Base-by-base conservation (phyloP, 345 rosid genomes). In the Conringia planisiliqua region DNA sequence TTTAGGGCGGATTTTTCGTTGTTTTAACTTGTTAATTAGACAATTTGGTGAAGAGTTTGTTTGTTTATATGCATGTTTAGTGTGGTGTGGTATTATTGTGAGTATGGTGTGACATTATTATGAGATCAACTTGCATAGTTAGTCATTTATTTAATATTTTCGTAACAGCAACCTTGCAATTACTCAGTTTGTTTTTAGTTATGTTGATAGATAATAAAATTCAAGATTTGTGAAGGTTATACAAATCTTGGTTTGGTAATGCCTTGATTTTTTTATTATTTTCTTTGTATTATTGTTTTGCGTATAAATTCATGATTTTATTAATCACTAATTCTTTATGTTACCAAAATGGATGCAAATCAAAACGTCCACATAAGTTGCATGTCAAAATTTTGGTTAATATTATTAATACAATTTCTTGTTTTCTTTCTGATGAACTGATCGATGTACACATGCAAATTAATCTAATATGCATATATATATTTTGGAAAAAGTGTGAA, bases 181-280 rank as follows among this genome's bases (percentile, higher is more conserved):
- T 62, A 62, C 35, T 26, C 7, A 40, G 0, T 38, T 48, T 40
- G 62, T 29, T 40, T 13, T 50, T 27, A 72, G 29, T 72, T 17
- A 52, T 63, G 55, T 17, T n/a, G 60, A 61, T 72, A 30, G 13
- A 40, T 44, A 24, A 40, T 73, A 35, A 40, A 40, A 29, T 62
- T 3, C 2, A 72, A 62, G 55, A 62, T 72, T 51, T 72, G 11
- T 39, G 35, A 62, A 62, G 40, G 70, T 72, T 62, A 62, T 52
- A 72, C 13, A 17, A 32, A 52, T 52, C 32, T 46, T 10, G 10
- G 22, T 11, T 61, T 72, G 40, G 33, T 39, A 72, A 51, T 18
- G 17, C 24, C 51, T 40, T 72, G 26, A 52, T 62, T 20, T 73
- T 20, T 73, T 22, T 47, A 48, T 30, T 12, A 1, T 6, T 27